phyloP scores from a whole-genome alignment of 495 filamentous ascomycete species.

The Neurospora pannonica region DNA sequence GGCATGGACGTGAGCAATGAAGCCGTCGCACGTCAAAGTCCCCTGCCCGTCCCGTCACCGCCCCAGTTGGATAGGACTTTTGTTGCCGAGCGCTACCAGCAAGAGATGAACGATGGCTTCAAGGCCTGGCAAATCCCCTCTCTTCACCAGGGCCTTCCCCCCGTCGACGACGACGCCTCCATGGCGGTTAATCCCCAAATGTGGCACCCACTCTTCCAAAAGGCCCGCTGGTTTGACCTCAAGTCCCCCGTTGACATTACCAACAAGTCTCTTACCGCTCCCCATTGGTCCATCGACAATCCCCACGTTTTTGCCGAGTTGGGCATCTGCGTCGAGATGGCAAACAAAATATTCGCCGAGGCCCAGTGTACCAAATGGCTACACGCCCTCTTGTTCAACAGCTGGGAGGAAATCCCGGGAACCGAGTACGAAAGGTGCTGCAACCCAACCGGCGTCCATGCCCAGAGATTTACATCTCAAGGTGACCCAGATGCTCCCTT shows the following conservation, averaged over 20 bases:
- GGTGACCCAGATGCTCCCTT: not conserved
- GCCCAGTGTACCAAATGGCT: not conserved
- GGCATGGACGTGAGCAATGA: not conserved
- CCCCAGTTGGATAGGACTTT: not conserved
- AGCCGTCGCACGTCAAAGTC: not conserved
- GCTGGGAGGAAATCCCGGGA: not conserved
- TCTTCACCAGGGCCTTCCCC: not conserved
- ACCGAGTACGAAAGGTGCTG: not conserved
- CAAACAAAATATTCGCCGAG: not conserved
- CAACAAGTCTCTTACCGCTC: not conserved
- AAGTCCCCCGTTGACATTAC: not conserved
- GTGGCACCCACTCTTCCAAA: not conserved
- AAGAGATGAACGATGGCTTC: not conserved
- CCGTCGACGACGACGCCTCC: not conserved
- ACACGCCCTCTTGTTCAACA: not conserved
- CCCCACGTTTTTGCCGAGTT: not conserved
- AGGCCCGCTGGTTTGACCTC: not conserved
- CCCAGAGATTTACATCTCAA: not conserved
- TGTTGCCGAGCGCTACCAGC: not conserved
- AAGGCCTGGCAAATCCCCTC: not conserved
- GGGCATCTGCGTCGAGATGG: not conserved
- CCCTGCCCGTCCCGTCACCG: not conserved
- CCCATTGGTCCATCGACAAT: not conserved
- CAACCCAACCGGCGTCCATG: not conserved
- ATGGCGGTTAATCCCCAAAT: not conserved